phyloP scores from a whole-genome alignment of 371 early-diverging fungal species.

The Nematocida parisii region DNA sequence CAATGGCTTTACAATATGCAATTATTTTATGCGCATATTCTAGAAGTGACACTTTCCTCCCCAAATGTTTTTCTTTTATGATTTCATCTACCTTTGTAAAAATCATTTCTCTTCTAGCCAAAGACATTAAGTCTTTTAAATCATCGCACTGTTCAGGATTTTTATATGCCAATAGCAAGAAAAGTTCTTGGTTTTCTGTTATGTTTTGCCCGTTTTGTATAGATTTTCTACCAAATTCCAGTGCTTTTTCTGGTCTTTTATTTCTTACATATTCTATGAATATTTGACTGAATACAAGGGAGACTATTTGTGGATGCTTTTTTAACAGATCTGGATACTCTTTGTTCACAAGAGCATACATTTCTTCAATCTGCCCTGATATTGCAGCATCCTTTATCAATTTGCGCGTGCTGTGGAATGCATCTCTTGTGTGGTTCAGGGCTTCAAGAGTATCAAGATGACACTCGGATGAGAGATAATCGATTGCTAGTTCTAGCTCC shows the following conservation, averaged over 20 bases:
- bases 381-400: slow-evolving; percentile 9
- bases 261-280: slow-evolving; percentile 50
- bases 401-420: slow-evolving; percentile 1
- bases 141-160: slow-evolving; percentile 47
- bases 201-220: slow-evolving; percentile 44
- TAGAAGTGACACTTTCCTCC: slow-evolving; percentile 17
- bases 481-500: slow-evolving; percentile 25
- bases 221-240: slow-evolving; percentile 43
- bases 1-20: not conserved
- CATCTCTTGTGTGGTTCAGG: not conserved
- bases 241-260: slow-evolving; percentile 51
- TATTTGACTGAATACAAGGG: slow-evolving; percentile 40
- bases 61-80: slow-evolving; percentile 25
- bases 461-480: slow-evolving; percentile 47
- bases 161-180: slow-evolving; percentile 52
- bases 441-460: slow-evolving; percentile 43
- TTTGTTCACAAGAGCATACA: not conserved
- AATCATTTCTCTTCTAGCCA: slow-evolving; percentile 45
- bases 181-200: slow-evolving; percentile 39
- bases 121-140: slow-evolving; percentile 13
- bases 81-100: slow-evolving; percentile 24
- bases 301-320: slow-evolving; percentile 11
- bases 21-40: slow-evolving; percentile 24
- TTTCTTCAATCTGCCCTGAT: slow-evolving; percentile 35
- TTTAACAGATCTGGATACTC: slow-evolving; percentile 17